phyloP scores from a whole-genome alignment of 306 rosid genomes.

The Trifolium subterraneum region DNA sequence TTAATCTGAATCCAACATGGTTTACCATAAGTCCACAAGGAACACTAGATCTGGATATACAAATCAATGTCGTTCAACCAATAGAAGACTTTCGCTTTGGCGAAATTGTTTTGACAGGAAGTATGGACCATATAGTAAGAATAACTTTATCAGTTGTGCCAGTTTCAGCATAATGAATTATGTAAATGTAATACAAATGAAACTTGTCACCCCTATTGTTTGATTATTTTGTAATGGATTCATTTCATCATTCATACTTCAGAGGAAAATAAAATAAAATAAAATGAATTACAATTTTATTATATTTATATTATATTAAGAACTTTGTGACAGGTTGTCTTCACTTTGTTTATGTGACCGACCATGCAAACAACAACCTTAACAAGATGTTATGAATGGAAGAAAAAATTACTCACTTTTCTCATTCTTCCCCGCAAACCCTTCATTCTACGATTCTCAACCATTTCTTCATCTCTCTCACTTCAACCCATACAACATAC shows the following conservation, averaged over 20 bases:
- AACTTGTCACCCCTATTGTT: neutral
- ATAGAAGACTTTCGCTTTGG: conserved; percentile 69
- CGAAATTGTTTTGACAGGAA: conserved; percentile 76
- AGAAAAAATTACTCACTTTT: conserved; percentile 19
- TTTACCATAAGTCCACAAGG: conserved; percentile 69
- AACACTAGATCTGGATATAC: conserved; percentile 60
- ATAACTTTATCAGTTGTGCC: conserved; percentile 71
- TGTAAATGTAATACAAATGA: neutral
- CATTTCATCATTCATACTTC: neutral
- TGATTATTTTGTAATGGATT: neutral
- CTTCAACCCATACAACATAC: conserved; percentile 24
- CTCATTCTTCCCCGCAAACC: conserved; percentile 26
- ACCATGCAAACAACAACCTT: conserved; percentile 16
- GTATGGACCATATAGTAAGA: conserved; percentile 73
- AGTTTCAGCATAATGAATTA: conserved; percentile 39
- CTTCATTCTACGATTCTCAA: conserved; percentile 18
- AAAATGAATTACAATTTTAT: neutral
- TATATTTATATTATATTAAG: neutral
- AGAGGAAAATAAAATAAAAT: neutral
- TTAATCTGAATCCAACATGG: conserved; percentile 58
- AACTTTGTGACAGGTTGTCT: no score
- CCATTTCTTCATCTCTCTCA: conserved; percentile 2
- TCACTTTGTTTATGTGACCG: neutral
- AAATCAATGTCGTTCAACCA: conserved; percentile 58
- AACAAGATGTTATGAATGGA: neutral